These are phyloP conservation scores for Chlorella vulgaris DNA, from an alignment of 139 green algal species.

Conservation along the genomic window DNA sequence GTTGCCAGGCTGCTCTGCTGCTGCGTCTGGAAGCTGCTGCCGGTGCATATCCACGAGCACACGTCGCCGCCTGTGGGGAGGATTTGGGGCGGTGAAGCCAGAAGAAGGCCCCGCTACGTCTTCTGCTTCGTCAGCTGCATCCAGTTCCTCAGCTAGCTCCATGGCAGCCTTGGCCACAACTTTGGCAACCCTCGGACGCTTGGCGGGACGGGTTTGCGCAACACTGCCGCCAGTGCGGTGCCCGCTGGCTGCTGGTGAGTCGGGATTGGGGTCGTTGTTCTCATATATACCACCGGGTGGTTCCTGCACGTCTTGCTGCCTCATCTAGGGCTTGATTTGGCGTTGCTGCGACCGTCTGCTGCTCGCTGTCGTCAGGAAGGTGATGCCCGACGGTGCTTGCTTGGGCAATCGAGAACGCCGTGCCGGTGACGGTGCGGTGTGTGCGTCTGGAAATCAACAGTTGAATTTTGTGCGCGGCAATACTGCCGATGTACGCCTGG, in stretches of 20 bases:
- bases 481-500: no score
- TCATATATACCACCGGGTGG: not conserved
- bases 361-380: no score
- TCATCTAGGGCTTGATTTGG: no score
- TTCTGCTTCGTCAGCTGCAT: not conserved
- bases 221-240: not conserved
- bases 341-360: no score
- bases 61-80: conserved; percentile 5
- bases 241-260: not conserved
- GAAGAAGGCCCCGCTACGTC: not conserved
- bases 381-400: no score
- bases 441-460: no score
- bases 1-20: conserved; percentile 20
- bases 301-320: not conserved
- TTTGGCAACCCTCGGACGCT: conserved; percentile 1
- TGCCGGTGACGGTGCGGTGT: no score
- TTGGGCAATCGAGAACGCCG: no score
- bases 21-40: not conserved
- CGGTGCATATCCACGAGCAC: conserved; percentile 28
- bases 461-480: no score
- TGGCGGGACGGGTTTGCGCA: not conserved
- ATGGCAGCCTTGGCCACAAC: not conserved
- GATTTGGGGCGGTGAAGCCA: not conserved
- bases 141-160: not conserved
- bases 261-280: conserved; percentile 4